These are phyloP conservation scores for Scedosporium dehoogii DNA, from an alignment of 2,329 filamentous ascomycete species.

Conservation along the genomic window DNA sequence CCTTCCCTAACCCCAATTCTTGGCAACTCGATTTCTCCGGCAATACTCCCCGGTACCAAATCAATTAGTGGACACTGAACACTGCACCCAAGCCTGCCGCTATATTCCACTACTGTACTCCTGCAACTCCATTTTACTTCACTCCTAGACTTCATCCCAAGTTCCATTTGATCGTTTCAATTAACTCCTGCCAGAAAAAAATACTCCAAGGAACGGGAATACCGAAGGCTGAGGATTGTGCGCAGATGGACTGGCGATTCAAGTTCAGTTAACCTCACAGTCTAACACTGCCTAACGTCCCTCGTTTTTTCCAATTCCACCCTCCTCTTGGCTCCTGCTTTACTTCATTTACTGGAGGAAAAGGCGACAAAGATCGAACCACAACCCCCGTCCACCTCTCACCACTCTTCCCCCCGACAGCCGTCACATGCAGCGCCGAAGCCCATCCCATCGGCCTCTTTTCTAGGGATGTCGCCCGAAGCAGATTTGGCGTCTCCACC, in stretches of 20 bases:
- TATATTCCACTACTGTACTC: not conserved
- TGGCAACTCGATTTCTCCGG: not conserved
- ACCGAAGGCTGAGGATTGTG: not conserved
- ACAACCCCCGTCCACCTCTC: not conserved
- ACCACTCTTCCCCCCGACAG: not conserved
- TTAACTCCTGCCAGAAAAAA: not conserved
- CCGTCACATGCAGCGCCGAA: conserved; percentile 2
- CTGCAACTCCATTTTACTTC: not conserved
- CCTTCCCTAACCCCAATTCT: not conserved
- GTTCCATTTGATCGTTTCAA: not conserved
- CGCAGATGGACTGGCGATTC: not conserved
- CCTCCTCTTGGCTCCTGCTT: not conserved
- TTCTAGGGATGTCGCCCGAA: conserved; percentile 6
- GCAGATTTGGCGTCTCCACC: conserved; percentile 1
- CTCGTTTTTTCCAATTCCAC: not conserved
- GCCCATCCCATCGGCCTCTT: not conserved
- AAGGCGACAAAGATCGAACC: not conserved
- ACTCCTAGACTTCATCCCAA: not conserved
- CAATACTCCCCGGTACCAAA: not conserved
- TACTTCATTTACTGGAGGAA: not conserved
- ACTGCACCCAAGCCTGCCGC: not conserved
- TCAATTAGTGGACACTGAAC: not conserved
- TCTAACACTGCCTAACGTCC: not conserved
- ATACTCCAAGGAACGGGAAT: not conserved
- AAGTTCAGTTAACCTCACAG: not conserved